Evolutionary conservation across 108 stramenopile species (phyloP).

Genomic region (Ochromonas danica): DNA sequence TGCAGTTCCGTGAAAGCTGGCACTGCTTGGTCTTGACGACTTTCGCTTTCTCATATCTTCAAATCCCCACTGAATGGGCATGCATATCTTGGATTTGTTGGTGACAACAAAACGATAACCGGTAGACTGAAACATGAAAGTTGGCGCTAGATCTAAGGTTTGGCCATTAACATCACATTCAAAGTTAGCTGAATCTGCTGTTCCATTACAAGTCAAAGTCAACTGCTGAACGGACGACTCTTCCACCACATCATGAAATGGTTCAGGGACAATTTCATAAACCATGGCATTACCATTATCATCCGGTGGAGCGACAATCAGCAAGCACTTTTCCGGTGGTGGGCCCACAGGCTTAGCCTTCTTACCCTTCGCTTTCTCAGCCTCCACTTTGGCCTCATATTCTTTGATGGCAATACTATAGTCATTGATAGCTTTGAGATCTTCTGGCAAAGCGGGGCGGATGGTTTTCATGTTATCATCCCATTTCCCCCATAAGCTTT

Average conservation of each 20-base stretch:
- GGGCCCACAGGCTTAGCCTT: constrained; percentile 48
- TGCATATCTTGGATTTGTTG: constrained; percentile 43
- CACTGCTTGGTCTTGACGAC: neutral
- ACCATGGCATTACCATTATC: constrained; percentile 47
- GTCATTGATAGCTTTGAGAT: constrained; percentile 34
- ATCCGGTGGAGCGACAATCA: constrained; percentile 1
- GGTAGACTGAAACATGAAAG: constrained; percentile 58
- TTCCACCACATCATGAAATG: neutral
- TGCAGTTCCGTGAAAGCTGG: neutral
- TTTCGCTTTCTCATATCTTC: neutral
- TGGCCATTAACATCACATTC: constrained; percentile 32
- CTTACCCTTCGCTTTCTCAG: constrained; percentile 42
- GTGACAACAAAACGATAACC: constrained; percentile 40
- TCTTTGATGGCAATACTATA: constrained; percentile 22
- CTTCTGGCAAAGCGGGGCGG: constrained; percentile 50
- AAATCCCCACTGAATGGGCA: constrained; percentile 48
- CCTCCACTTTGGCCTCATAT: neutral
- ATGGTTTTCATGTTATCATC: constrained; percentile 45
- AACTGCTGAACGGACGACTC: constrained; percentile 36
- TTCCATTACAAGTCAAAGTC: constrained; percentile 41
- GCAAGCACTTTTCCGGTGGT: constrained; percentile 38
- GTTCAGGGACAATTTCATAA: constrained; percentile 47
- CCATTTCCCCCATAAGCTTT: constrained; percentile 42
- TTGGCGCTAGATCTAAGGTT: constrained; percentile 49
- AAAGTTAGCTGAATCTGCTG: constrained; percentile 50